Evolutionary conservation across 1,284 basidiomycete genomes (phyloP).

Genomic region (Fomitiporia mediterranea): DNA sequence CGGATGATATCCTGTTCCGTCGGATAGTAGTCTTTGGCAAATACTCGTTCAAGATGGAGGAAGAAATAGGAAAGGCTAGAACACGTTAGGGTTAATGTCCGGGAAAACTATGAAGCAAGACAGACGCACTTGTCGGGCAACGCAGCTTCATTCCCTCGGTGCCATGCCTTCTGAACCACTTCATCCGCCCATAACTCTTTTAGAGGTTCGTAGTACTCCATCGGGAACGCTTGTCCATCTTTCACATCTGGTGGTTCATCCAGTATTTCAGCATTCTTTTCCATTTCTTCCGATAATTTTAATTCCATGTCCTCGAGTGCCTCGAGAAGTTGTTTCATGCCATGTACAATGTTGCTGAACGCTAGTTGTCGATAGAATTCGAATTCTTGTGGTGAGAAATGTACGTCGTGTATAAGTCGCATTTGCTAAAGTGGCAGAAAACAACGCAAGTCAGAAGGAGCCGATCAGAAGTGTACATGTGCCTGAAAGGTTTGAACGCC

Average conservation of each 20-base stretch:
- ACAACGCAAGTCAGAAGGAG: background rate
- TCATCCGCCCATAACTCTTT: conserved; percentile 74
- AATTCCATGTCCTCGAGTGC: conserved; percentile 87
- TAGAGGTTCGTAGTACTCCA: conserved; percentile 59
- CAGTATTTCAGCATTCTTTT: conserved; percentile 53
- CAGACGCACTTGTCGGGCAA: conserved; percentile 78
- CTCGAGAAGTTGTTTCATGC: conserved; percentile 79
- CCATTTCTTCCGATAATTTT: conserved; percentile 59
- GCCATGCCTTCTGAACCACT: conserved; percentile 69
- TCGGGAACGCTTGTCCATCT: conserved; percentile 78
- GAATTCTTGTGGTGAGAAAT: conserved; percentile 71
- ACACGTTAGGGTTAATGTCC: background rate
- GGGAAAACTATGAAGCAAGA: conserved; percentile 9
- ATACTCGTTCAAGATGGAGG: conserved; percentile 74
- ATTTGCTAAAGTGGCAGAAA: conserved; percentile 63
- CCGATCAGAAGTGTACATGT: background rate
- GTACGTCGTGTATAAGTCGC: conserved; percentile 79
- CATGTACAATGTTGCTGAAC: conserved; percentile 86
- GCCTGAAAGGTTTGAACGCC: background rate
- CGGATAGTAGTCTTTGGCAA: conserved; percentile 66
- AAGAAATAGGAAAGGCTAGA: conserved; percentile 70
- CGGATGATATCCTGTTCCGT: conserved; percentile 83
- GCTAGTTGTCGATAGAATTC: conserved; percentile 84
- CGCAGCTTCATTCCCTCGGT: conserved; percentile 79
- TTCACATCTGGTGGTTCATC: conserved; percentile 68